A percentile compares a stretch with the other conserved stretches of the same genome.
Conservation (phyloP, 305 asterid genomes). For the Solanum hybrid region DNA sequence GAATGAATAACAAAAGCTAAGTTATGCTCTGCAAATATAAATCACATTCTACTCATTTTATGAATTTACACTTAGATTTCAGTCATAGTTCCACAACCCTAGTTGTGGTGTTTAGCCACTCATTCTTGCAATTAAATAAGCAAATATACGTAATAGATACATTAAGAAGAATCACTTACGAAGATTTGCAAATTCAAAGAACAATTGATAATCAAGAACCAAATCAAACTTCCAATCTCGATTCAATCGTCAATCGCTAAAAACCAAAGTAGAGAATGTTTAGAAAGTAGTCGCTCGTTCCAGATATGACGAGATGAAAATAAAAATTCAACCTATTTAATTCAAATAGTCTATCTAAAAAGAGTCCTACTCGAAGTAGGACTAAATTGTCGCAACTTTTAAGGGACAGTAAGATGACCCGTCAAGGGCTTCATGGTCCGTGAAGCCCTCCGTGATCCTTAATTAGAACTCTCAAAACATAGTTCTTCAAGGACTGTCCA, state of each 20-base stretch:
- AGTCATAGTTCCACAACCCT: background rate
- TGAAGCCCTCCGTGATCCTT: background rate
- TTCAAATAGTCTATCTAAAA: background rate
- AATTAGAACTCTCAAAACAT: background rate
- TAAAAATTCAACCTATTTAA: background rate
- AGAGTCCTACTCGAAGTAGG: background rate
- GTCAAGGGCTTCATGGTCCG: background rate
- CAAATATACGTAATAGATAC: background rate
- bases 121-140: background rate
- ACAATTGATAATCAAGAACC: background rate
- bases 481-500: background rate
- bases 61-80: background rate
- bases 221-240: background rate
- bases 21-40: background rate
- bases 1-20: background rate
- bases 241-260: too few relatives aligned
- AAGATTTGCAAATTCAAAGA: background rate
- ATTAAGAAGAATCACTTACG: background rate
- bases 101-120: background rate
- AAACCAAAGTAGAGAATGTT: background rate
- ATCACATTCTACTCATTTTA: background rate
- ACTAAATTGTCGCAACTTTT: background rate
- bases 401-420: background rate
- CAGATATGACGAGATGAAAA: background rate
- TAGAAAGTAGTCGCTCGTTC: background rate